Evolutionary conservation across 2,329 filamentous ascomycete species (phyloP).

Genomic region (Colletotrichum eleusines): DNA sequence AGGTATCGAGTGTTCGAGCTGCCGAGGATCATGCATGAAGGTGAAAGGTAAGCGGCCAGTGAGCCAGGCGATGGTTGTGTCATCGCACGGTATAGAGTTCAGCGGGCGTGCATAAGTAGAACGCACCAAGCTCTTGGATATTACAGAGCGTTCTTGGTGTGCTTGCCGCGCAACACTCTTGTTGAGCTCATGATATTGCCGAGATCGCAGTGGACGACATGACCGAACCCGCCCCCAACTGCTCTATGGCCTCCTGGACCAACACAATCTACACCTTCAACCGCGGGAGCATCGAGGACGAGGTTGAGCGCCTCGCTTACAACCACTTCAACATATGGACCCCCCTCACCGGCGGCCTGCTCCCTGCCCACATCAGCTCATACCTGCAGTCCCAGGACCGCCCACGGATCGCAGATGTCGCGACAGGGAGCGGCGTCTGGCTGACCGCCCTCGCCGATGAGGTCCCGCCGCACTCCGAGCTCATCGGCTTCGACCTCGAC

Average conservation of each 20-base stretch:
- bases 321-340: constrained; percentile 39
- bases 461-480: constrained; percentile 23
- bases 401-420: constrained; percentile 43
- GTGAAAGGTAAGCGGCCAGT: too few relatives aligned
- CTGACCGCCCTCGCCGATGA: constrained; percentile 38
- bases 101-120: neutral
- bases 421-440: constrained; percentile 44
- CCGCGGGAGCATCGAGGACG: constrained; percentile 23
- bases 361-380: constrained; percentile 25
- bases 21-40: neutral
- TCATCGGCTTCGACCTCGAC: constrained; percentile 44
- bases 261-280: constrained; percentile 34
- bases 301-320: constrained; percentile 32
- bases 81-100: neutral
- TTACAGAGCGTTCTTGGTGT: neutral
- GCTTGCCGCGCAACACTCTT: neutral
- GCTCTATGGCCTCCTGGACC: constrained; percentile 21
- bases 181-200: neutral
- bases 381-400: neutral
- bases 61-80: neutral
- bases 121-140: neutral
- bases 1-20: too few relatives aligned
- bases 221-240: neutral
- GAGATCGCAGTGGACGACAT: neutral
- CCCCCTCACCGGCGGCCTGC: constrained; percentile 29